Evolutionary conservation across 2,329 filamentous ascomycete species (phyloP), one percentile per base, ranked within the genome.

Genomic region (Neurospora crassa): DNA sequence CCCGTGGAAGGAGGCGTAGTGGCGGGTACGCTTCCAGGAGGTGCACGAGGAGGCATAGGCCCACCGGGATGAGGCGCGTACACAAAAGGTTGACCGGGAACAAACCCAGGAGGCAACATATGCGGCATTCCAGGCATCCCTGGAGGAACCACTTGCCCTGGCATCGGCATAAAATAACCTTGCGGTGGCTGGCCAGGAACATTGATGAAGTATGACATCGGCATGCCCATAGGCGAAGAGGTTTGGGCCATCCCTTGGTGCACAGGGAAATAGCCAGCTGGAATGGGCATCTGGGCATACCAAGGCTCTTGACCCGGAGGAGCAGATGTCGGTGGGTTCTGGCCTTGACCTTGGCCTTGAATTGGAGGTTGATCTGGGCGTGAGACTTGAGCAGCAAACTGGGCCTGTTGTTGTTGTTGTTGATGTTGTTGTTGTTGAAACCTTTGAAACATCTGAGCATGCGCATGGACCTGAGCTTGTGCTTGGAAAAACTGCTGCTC

Each of bases 251-350:
- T 37, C 24, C 53, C 53, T 10, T 63, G 53, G 24, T 63, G 53
- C 8, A 63, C 53, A 37, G 24, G 14, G 5, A 29, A 29, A 70
- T 78, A 78, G 41, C 76, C 76, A 10, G 71, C 71, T 5, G 76
- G 76, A 24, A 78, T 77, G 5, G 76, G 76, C 2, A 78, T 76
- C 24, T 74, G 74, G 7, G 72, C 75, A 67, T 78, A 78, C 67
- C 75, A 69, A 16, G 74, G 76, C 53, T 77, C 71, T 18, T 45
- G 43, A 14, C 68, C 42, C 8, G 68, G n/a, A 20, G 69, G 69
- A 5, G 53, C 34, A 20, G 29, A 29, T 67, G 53, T 41, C 37
- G 47, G 53, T 20, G 69, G 42, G 7, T 41, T 41, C 53, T 70
- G 69, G 40, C 20, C 34, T 67, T 67, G 69, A 12, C 20, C 41